These are phyloP conservation scores for Trichoderma koningii DNA, from an alignment of 2,329 filamentous ascomycete species.

Conservation along the genomic window DNA sequence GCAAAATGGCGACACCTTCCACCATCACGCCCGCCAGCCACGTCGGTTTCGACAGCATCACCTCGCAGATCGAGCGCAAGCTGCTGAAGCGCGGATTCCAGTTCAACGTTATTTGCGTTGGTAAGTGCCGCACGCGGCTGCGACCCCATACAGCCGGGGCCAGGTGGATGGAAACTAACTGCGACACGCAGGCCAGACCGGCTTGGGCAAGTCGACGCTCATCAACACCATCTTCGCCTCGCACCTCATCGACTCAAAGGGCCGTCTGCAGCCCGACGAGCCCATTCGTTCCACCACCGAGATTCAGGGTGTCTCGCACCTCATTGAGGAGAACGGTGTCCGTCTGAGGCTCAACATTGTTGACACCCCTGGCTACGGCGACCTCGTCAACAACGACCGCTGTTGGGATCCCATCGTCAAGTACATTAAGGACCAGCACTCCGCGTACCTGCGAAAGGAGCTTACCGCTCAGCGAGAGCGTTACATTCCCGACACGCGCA, in stretches of 20 bases:
- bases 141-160: not conserved
- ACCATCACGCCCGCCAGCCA: slow-evolving; percentile 91
- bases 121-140: slow-evolving; percentile 59
- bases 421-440: slow-evolving; percentile 99
- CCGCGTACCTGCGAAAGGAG: slow-evolving; percentile 97
- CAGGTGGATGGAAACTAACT: slow-evolving; percentile 23
- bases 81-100: slow-evolving; percentile 99
- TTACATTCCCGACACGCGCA: slow-evolving; percentile 98
- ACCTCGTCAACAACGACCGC: slow-evolving; percentile 99
- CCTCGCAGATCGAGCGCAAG: slow-evolving; percentile 98
- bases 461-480: slow-evolving; percentile 98
- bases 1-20: slow-evolving; percentile 60
- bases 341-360: slow-evolving; percentile 98
- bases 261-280: slow-evolving; percentile 88
- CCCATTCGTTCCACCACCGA: slow-evolving; percentile 93
- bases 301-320: slow-evolving; percentile 96
- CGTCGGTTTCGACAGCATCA: slow-evolving; percentile 99
- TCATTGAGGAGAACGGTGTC: slow-evolving; percentile 99
- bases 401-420: slow-evolving; percentile 99
- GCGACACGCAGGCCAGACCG: slow-evolving; percentile 77
- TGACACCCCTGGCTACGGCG: slow-evolving; percentile 96
- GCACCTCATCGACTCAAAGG: slow-evolving; percentile 98
- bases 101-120: slow-evolving; percentile 99
- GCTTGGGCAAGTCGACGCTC: slow-evolving; percentile 96
- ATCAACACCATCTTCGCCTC: slow-evolving; percentile 99